Evolutionary conservation across 441 rosid genomes (phyloP).

Genomic region (Populus hybrid): DNA sequence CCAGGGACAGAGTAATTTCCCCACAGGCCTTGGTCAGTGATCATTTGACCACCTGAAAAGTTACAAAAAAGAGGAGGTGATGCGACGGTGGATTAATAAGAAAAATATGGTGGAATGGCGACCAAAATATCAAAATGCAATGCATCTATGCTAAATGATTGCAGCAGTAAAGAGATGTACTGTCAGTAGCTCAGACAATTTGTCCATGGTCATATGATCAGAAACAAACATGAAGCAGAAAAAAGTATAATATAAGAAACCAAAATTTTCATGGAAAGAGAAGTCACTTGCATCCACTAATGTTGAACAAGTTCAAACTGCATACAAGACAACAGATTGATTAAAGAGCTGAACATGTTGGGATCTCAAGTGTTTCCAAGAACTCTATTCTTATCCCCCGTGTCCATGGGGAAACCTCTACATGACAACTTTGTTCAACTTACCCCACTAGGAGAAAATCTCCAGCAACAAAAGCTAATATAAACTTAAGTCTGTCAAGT

Average conservation of each 20-base stretch:
- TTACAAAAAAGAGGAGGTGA: background rate
- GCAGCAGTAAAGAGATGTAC: background rate
- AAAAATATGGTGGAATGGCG: background rate
- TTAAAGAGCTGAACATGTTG: too few relatives aligned
- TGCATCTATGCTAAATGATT: background rate
- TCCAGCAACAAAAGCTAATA: background rate
- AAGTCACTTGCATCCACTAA: background rate
- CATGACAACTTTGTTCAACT: background rate
- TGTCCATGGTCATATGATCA: background rate
- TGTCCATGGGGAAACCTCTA: background rate
- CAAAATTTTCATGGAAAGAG: background rate
- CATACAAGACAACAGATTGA: too few relatives aligned
- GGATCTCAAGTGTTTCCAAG: too few relatives aligned
- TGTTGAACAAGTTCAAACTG: too few relatives aligned
- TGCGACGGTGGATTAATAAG: background rate
- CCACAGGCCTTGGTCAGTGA: conserved; percentile 26
- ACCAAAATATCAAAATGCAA: background rate
- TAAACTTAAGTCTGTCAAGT: background rate
- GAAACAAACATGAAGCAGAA: background rate
- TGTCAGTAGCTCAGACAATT: background rate
- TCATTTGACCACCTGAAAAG: conserved; percentile 20
- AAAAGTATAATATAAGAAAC: background rate
- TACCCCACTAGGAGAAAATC: background rate
- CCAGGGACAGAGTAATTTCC: conserved; percentile 41
- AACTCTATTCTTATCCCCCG: background rate